Evolutionary conservation across 2,329 filamentous ascomycete genomes (phyloP).

Genomic region (Epichloe bromicola): DNA sequence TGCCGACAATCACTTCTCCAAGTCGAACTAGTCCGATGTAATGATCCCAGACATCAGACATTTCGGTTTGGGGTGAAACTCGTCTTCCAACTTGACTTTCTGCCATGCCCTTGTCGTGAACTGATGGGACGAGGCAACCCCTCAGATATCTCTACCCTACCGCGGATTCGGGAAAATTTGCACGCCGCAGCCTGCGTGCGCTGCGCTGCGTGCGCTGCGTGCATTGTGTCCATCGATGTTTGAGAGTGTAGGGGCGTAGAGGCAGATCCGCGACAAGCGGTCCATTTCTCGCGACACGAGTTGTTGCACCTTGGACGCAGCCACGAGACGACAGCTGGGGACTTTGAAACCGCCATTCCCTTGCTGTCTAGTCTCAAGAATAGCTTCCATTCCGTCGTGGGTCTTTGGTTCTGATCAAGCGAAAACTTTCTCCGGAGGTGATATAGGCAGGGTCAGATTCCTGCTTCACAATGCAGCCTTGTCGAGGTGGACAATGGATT

Average conservation of each 20-base stretch:
- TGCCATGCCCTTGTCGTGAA: not conserved
- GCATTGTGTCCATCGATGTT: not conserved
- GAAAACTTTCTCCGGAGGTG: too few species aligned
- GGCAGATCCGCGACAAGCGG: not conserved
- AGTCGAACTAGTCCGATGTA: not conserved
- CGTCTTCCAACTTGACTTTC: constrained; percentile 1
- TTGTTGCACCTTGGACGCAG: not conserved
- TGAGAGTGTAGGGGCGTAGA: not conserved
- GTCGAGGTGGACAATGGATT: too few species aligned
- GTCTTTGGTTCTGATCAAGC: too few species aligned
- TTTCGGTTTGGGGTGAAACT: not conserved
- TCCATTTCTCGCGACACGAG: not conserved
- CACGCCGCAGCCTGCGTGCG: not conserved
- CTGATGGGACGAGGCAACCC: not conserved
- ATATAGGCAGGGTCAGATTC: not conserved
- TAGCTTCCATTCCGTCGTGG: too few species aligned
- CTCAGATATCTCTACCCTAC: not conserved
- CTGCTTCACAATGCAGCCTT: not conserved
- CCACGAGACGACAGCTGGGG: not conserved
- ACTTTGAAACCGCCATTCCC: not conserved
- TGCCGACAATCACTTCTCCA: not conserved
- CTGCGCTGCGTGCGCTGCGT: not conserved
- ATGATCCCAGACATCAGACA: not conserved
- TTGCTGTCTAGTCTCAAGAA: not conserved
- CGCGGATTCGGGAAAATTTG: not conserved